Evolutionary conservation across 805 yeast genomes (phyloP), one percentile per base, ranked within the genome.

Genomic region (Blastobotrys muscicola): DNA sequence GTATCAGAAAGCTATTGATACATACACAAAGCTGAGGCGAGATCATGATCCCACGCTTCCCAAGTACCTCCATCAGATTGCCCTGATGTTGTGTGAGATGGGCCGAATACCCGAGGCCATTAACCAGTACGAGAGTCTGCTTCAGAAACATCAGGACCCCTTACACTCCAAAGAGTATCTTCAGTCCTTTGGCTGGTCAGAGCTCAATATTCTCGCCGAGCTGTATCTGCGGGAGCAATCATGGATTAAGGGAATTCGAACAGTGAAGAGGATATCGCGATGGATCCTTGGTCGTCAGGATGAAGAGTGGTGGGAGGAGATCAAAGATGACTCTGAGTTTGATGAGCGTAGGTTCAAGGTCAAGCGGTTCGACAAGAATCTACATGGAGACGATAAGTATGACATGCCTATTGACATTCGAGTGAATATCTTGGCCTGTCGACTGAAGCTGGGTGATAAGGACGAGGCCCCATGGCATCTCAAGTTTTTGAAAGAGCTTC

Each of bases 381-480:
- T 36, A 3, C 33, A 36, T 11, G 16, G 29, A 4, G 13, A 41
- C 23, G 33, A 44, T 8, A 43, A 45, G 11, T 76, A 62, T 51
- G 61, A 70, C 7, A 62, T 92, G 14, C 97, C 97, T 1, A 78
- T 89, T 38, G 97, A 90, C 65, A 84, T 92, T 20, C 65, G 97
- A 43, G 80, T 78, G 29, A 85, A 92, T 60, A 59, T 92, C 16
- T 94, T 95, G 0, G 61, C 78, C 8, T 69, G 85, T 39, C 71
- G 98, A 46, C 64, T 92, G 29, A 76, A 78, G 44, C 63, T 76
- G 32, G 39, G 39, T 3, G 79, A 54, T 9, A 37, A 44, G 14
- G 57, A 76, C 42, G 96, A 89, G 52, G 95, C 96, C 0, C 56
- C 80, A 45, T 62, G 61, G 7, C 97, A 90, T 58, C 82, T 84